Evolutionary conservation across 352 stramenopile genomes (phyloP).

Genomic region (Phytopythium helicoides): DNA sequence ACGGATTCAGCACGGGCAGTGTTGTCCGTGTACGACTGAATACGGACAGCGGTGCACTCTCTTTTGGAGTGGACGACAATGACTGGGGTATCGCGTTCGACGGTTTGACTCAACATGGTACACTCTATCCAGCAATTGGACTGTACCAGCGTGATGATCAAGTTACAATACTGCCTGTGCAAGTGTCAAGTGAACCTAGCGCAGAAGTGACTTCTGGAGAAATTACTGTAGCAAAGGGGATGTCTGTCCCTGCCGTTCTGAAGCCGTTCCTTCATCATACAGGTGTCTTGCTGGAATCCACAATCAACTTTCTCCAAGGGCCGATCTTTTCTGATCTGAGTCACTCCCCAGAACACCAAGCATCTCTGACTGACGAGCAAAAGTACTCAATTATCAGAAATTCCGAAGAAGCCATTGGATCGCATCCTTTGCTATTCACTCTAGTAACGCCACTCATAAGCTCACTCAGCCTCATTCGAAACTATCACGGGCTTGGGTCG

Average conservation of each 20-base stretch:
- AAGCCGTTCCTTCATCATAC: slow-evolving; percentile 77
- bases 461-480: slow-evolving; percentile 57
- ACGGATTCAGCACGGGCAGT: slow-evolving; percentile 86
- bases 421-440: slow-evolving; percentile 54
- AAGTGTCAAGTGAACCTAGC: slow-evolving; percentile 30
- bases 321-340: slow-evolving; percentile 19
- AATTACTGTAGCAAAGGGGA: slow-evolving; percentile 24
- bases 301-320: slow-evolving; percentile 46
- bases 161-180: slow-evolving; percentile 80
- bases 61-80: slow-evolving; percentile 83
- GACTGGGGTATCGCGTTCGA: slow-evolving; percentile 90
- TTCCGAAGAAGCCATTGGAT: slow-evolving; percentile 30
- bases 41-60: slow-evolving; percentile 83
- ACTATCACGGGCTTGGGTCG: slow-evolving; percentile 65
- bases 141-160: slow-evolving; percentile 89
- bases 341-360: slow-evolving; percentile 18
- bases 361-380: slow-evolving; percentile 9
- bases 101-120: slow-evolving; percentile 85
- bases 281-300: slow-evolving; percentile 52
- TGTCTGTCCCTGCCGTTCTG: slow-evolving; percentile 62
- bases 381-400: slow-evolving; percentile 17
- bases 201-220: slow-evolving; percentile 25
- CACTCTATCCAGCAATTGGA: slow-evolving; percentile 83
- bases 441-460: slow-evolving; percentile 69
- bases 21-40: slow-evolving; percentile 81